These are phyloP conservation scores for Aspergillus thermomutatus DNA, from an alignment of 2,329 filamentous ascomycete genomes.

Conservation along the genomic window DNA sequence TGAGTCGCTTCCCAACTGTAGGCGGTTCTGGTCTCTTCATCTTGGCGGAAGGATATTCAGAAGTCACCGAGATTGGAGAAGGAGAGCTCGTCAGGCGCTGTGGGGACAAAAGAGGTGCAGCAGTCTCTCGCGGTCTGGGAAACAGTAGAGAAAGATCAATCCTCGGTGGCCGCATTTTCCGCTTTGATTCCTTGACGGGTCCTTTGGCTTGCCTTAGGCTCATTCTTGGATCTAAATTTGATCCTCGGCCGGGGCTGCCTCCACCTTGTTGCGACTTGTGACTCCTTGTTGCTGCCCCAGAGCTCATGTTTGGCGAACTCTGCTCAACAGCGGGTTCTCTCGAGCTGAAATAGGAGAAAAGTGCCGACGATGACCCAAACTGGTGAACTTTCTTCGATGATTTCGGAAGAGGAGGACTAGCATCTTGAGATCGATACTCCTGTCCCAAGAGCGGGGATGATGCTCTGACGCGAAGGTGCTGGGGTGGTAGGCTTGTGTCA, in stretches of 20 bases:
- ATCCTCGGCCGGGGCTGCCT: slow-evolving; percentile 8
- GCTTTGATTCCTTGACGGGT: slow-evolving; percentile 32
- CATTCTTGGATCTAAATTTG: slow-evolving; percentile 18
- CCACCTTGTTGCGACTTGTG: slow-evolving; percentile 4
- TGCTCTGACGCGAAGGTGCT: slow-evolving; percentile 38
- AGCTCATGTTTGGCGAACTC: slow-evolving; percentile 21
- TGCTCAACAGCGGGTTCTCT: slow-evolving; percentile 36
- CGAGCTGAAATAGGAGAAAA: slow-evolving; percentile 47
- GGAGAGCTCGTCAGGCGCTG: slow-evolving; percentile 41
- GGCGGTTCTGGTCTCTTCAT: slow-evolving; percentile 16
- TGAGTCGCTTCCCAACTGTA: slow-evolving; percentile 23
- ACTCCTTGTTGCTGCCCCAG: slow-evolving; percentile 6
- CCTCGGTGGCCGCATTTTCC: slow-evolving; percentile 37
- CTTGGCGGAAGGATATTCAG: slow-evolving; percentile 28
- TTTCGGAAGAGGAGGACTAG: slow-evolving; percentile 28
- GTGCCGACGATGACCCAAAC: slow-evolving; percentile 44
- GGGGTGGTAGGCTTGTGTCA: slow-evolving; percentile 19
- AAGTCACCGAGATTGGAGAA: slow-evolving; percentile 34
- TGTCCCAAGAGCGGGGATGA: slow-evolving; percentile 47
- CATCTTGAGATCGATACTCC: slow-evolving; percentile 28
- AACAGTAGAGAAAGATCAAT: slow-evolving; percentile 44
- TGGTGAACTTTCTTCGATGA: slow-evolving; percentile 36
- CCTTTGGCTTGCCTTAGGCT: slow-evolving; percentile 22
- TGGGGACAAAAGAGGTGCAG: slow-evolving; percentile 38
- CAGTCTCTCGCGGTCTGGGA: slow-evolving; percentile 35